These are phyloP conservation scores for Cucumis variabilis DNA, from an alignment of 331 rosid genomes.

Conservation along the genomic window DNA sequence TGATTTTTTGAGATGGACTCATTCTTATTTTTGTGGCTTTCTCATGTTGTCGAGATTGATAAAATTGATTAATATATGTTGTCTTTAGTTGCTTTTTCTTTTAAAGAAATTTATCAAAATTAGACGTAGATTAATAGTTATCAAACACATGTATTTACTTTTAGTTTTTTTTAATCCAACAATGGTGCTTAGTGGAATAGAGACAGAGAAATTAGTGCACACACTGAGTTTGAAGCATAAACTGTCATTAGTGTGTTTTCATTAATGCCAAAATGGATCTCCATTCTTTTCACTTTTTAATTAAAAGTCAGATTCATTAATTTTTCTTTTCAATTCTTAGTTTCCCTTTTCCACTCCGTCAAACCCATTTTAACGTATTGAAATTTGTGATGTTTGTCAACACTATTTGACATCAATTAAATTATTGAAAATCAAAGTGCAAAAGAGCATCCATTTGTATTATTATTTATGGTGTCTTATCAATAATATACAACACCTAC, in stretches of 20 bases:
- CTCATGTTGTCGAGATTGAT: no score
- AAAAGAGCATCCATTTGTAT: conserved; percentile 3
- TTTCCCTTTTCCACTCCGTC: neutral
- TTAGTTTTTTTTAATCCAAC: neutral
- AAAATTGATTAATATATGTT: no score
- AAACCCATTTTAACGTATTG: neutral
- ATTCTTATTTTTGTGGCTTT: no score
- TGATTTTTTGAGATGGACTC: no score
- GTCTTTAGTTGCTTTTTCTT: no score
- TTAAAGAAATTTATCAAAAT: no score
- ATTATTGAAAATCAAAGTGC: neutral
- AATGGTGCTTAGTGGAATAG: conserved; percentile 9
- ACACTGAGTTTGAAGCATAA: neutral
- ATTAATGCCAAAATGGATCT: neutral
- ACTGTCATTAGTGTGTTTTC: neutral
- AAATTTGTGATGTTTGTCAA: conserved; percentile 5
- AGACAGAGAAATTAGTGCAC: neutral
- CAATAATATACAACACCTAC: neutral
- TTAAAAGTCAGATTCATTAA: neutral
- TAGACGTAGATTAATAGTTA: no score
- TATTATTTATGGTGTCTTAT: conserved; percentile 9
- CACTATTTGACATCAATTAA: neutral
- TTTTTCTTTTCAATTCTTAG: neutral
- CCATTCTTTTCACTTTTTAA: neutral
- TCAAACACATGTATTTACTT: no score